Conservation (phyloP, 495 filamentous ascomycete genomes). For the Aspergillus cavernicola region DNA sequence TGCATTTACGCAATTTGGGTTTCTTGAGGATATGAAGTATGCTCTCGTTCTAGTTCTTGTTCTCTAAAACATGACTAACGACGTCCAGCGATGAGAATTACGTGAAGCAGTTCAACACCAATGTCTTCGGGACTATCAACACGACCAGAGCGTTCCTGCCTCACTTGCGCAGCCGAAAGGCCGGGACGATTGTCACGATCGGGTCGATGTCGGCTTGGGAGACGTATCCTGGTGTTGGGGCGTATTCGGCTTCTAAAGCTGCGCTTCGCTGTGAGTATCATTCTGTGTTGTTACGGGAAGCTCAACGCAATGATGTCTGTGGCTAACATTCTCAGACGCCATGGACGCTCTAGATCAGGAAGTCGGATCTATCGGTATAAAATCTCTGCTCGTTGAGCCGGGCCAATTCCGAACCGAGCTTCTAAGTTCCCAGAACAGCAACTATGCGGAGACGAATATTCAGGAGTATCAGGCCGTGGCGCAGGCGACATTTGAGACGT, state of each 20-base stretch:
- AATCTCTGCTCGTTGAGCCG: conserved; percentile 5
- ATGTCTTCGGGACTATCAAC: conserved; percentile 5
- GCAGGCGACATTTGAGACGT: not conserved
- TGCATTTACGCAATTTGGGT: conserved; percentile 32
- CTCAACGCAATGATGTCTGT: too few relatives aligned
- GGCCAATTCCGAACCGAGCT: conserved; percentile 8
- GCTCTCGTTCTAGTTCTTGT: not conserved
- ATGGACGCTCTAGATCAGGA: conserved; percentile 5
- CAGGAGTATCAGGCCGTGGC: not conserved
- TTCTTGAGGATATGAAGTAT: conserved; percentile 20
- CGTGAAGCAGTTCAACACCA: conserved; percentile 6
- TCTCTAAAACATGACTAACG: not conserved
- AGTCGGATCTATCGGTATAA: not conserved
- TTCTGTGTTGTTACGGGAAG: too few relatives aligned
- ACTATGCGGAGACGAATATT: not conserved
- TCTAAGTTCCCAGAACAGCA: not conserved
- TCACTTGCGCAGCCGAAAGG: not conserved
- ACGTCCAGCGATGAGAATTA: not conserved
- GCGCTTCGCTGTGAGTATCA: not conserved
- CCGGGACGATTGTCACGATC: conserved; percentile 7
- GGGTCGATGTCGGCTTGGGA: not conserved
- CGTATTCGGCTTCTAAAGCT: conserved; percentile 6
- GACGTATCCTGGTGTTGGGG: not conserved
- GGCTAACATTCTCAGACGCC: not conserved
- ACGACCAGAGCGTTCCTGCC: conserved; percentile 1